phyloP scores from a whole-genome alignment of 306 rosid genomes.

The Calophaca sinica region DNA sequence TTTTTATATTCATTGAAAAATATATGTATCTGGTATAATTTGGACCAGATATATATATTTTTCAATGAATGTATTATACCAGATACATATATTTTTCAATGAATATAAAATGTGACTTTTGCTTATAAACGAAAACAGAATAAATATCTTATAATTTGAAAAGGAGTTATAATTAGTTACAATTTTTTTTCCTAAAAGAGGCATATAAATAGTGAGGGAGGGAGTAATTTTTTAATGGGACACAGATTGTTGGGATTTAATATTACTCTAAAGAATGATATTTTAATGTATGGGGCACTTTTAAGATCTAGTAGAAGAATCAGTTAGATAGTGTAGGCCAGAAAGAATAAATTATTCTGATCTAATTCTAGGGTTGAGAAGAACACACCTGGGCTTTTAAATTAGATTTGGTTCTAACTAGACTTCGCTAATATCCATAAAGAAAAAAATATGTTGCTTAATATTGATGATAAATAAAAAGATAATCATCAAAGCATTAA shows the following conservation, averaged over 20 bases:
- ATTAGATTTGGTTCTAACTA: conserved; percentile 40
- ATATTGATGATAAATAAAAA: conserved; percentile 23
- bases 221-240: conserved; percentile 31
- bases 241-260: conserved; percentile 8
- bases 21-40: no score
- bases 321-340: conserved; percentile 73
- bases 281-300: conserved; percentile 54
- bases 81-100: no score
- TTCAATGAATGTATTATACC: no score
- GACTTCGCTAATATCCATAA: conserved; percentile 54
- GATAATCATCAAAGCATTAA: background rate
- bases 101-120: no score
- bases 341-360: conserved; percentile 48
- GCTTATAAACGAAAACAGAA: no score
- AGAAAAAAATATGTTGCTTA: conserved; percentile 18
- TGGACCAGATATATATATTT: no score
- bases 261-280: conserved; percentile 29
- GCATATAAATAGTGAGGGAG: no score
- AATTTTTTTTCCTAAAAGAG: no score
- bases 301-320: conserved; percentile 71
- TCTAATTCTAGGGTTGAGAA: conserved; percentile 33
- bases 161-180: no score
- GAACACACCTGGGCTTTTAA: conserved; percentile 53
- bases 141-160: no score
- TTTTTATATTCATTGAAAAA: no score